Percentiles rank a stretch among this genome's conserved stretches.
These are phyloP conservation scores for Corniculantispora saksenae DNA, from an alignment of 2,329 filamentous ascomycete species.

Conservation along the genomic window DNA sequence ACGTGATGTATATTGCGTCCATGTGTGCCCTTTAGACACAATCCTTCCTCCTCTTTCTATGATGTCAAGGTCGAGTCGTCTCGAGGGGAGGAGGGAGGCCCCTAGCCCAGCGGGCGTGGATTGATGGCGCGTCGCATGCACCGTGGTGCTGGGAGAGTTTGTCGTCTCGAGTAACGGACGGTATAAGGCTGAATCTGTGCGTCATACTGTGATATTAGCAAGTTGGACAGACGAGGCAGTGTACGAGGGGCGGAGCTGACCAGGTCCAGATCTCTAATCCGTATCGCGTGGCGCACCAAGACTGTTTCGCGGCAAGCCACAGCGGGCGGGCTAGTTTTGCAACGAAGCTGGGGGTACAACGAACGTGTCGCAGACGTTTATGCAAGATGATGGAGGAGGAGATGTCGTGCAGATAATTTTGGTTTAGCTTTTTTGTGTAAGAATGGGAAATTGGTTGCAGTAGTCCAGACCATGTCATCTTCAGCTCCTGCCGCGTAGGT, in stretches of 20 bases:
- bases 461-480: background rate
- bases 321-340: background rate
- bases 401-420: background rate
- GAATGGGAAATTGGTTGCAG: background rate
- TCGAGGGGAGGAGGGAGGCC: background rate
- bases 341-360: background rate
- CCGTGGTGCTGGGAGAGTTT: background rate
- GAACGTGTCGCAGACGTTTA: background rate
- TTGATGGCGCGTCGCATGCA: slow-evolving; percentile 8
- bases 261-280: background rate
- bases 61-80: background rate
- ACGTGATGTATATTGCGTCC: slow-evolving; percentile 21
- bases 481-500: background rate
- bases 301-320: background rate
- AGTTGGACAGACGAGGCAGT: background rate
- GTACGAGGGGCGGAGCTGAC: background rate
- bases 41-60: background rate
- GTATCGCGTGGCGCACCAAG: background rate
- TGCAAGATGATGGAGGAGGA: background rate
- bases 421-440: background rate
- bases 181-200: background rate
- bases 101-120: background rate
- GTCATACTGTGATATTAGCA: background rate
- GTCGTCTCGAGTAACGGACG: background rate
- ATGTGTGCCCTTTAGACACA: background rate